phyloP scores from a whole-genome alignment of 495 filamentous ascomycete species.

The Tuber indicum region DNA sequence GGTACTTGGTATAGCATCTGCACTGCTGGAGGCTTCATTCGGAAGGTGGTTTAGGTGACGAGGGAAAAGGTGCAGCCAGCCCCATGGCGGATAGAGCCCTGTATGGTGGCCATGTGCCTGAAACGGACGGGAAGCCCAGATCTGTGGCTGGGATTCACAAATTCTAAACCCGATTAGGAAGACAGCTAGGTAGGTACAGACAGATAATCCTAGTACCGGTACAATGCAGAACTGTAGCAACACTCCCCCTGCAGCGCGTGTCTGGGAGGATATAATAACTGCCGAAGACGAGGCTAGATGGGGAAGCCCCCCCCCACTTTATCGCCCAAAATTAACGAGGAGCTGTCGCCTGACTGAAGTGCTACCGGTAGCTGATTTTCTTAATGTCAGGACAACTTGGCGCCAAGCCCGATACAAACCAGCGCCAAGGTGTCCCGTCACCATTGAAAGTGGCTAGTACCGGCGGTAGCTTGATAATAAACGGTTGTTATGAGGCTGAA shows the following conservation, averaged over 20 bases:
- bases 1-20: neutral
- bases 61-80: neutral
- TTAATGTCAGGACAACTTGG: too few relatives aligned
- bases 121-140: neutral
- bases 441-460: too few relatives aligned
- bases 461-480: neutral
- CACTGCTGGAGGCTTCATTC: neutral
- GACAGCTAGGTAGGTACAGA: neutral
- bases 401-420: too few relatives aligned
- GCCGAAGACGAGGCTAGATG: neutral
- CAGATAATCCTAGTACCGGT: too few relatives aligned
- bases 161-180: neutral
- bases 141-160: neutral
- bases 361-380: too few relatives aligned
- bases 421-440: too few relatives aligned
- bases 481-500: neutral
- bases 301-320: neutral
- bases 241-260: neutral
- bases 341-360: neutral
- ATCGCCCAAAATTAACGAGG: neutral
- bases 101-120: neutral
- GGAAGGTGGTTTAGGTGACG: neutral
- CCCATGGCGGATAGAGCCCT: neutral
- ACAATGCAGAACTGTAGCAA: neutral
- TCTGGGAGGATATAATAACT: neutral